phyloP scores from a whole-genome alignment of 805 yeast genomes.

The Cyberlindnera xishuangbannaensis region DNA sequence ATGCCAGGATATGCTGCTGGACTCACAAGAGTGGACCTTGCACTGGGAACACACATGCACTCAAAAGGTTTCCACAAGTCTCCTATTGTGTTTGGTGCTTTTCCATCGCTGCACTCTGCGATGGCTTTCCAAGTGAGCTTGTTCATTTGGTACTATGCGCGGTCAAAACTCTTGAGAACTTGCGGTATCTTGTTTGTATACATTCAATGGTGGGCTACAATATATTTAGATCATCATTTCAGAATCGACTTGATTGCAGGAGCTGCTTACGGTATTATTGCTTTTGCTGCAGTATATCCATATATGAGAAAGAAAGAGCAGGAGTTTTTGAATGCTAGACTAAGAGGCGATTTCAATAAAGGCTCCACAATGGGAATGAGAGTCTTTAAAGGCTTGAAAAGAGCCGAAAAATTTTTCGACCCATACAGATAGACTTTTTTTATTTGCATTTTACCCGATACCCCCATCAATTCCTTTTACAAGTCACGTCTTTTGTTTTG shows the following conservation, averaged over 20 bases:
- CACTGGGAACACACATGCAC: slow-evolving; percentile 54
- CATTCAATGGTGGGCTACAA: slow-evolving; percentile 71
- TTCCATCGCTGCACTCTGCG: slow-evolving; percentile 59
- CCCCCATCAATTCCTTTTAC: no score
- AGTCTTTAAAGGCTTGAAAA: slow-evolving; percentile 41
- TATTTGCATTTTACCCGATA: no score
- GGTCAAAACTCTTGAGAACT: slow-evolving; percentile 22
- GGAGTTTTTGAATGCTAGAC: slow-evolving; percentile 27
- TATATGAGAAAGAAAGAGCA: slow-evolving; percentile 30
- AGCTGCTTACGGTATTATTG: slow-evolving; percentile 41
- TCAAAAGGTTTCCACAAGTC: slow-evolving; percentile 58
- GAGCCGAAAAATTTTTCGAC: slow-evolving; percentile 47
- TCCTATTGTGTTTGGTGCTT: slow-evolving; percentile 66
- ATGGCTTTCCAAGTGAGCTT: slow-evolving; percentile 47
- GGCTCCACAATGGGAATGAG: slow-evolving; percentile 62
- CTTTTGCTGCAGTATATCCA: slow-evolving; percentile 37
- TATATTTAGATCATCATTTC: slow-evolving; percentile 71
- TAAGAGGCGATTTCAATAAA: slow-evolving; percentile 32
- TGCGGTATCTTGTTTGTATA: slow-evolving; percentile 39
- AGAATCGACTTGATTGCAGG: slow-evolving; percentile 57
- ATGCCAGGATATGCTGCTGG: slow-evolving; percentile 73
- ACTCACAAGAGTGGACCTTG: slow-evolving; percentile 55
- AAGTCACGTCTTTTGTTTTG: no score
- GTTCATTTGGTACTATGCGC: slow-evolving; percentile 37
- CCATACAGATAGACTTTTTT: slow-evolving; percentile 37